Evolutionary conservation across 2,329 filamentous ascomycete genomes (phyloP).

Genomic region (Zalaria obscura): DNA sequence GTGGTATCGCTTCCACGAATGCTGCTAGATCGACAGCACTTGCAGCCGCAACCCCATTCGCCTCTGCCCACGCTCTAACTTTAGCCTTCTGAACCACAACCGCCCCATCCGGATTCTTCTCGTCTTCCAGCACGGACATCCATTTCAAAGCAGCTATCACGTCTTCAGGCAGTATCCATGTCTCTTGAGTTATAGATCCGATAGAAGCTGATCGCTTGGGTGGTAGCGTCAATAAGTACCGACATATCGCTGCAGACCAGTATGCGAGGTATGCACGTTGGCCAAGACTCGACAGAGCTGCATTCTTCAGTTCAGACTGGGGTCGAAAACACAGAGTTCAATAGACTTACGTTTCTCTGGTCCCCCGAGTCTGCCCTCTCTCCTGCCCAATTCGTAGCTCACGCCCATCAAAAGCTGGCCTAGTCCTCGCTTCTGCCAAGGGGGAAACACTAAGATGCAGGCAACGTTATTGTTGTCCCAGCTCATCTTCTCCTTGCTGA

Average conservation of each 20-base stretch:
- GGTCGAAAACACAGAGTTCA: too few relatives aligned
- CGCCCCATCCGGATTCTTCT: constrained; percentile 36
- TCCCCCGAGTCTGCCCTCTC: constrained; percentile 73
- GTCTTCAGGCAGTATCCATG: constrained; percentile 77
- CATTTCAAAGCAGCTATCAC: constrained; percentile 63
- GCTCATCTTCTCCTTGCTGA: constrained; percentile 96
- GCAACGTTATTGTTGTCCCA: constrained; percentile 98
- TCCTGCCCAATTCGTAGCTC: constrained; percentile 78
- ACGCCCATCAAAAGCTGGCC: constrained; percentile 83
- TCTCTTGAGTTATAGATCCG: constrained; percentile 57
- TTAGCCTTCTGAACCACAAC: constrained; percentile 41
- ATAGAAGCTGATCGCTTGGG: constrained; percentile 45
- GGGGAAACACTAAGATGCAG: constrained; percentile 90
- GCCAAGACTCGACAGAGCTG: constrained; percentile 68
- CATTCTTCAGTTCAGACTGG: neutral
- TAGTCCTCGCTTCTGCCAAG: constrained; percentile 83
- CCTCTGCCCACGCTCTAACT: constrained; percentile 52
- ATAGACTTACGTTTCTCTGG: constrained; percentile 59
- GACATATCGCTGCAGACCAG: constrained; percentile 72
- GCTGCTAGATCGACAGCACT: constrained; percentile 59
- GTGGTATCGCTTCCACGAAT: constrained; percentile 43
- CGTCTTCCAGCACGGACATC: constrained; percentile 55
- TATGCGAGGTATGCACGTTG: constrained; percentile 69
- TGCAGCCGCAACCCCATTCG: constrained; percentile 47
- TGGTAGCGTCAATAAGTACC: constrained; percentile 39